phyloP scores from a whole-genome alignment of 441 rosid species.

The Populus hybrid region DNA sequence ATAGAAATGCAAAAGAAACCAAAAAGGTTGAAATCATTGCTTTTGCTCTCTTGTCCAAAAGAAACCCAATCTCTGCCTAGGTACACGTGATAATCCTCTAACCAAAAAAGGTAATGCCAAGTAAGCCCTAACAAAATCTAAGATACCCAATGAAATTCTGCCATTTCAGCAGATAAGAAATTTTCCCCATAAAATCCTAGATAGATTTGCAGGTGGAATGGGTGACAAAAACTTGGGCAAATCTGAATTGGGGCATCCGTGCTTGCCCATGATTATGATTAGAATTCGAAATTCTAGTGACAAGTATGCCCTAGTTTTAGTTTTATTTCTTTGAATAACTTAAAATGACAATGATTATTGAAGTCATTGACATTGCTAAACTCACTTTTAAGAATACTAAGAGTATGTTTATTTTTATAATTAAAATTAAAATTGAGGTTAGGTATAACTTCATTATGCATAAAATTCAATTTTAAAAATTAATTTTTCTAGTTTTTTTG shows the following conservation, averaged over 20 bases:
- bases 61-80: no score
- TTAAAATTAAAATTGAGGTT: no score
- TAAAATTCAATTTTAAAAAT: no score
- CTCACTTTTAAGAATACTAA: background rate
- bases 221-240: constrained; percentile 23
- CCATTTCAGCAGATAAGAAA: no score
- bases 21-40: no score
- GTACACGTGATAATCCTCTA: no score
- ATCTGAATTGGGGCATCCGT: background rate
- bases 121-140: background rate
- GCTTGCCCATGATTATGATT: background rate
- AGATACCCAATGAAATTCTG: no score
- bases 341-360: background rate
- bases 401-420: no score
- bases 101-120: no score
- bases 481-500: no score
- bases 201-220: constrained; percentile 37
- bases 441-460: no score
- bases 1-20: no score
- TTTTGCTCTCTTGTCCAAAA: background rate
- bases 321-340: background rate
- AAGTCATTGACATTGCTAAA: background rate
- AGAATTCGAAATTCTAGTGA: background rate
- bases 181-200: background rate
- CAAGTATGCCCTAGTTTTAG: background rate